Base-by-base conservation (phyloP, 2,329 filamentous ascomycete genomes). In the Acarospora socialis region DNA sequence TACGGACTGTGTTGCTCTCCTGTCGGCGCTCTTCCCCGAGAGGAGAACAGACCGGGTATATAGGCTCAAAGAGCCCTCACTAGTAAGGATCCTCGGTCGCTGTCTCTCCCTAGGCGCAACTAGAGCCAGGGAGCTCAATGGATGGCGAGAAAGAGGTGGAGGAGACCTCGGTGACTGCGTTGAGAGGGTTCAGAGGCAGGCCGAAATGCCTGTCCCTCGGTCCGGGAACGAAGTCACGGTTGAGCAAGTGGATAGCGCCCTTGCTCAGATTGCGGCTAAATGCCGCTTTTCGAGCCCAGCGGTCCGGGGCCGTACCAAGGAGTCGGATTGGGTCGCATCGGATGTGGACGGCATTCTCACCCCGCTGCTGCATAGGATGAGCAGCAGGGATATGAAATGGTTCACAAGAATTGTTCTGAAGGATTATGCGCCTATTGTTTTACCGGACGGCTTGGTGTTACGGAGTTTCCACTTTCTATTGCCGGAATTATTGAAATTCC, bases 341-440 rank as follows among this genome's bases (percentile, higher is more conserved):
- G 50, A 59, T 44, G 46, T 68, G 46, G 52, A 61, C 14, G 53
- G 57, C 4, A 50, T 64, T 3, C 51, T 87, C 1, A 60, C 61
- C 13, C 48, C 51, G 0, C 48, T 86, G 1, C 80, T 79, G 45
- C 59, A 55, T 18, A 66, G 70, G 5, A 48, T 83, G 7, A 61
- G 62, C 27, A 70, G 81, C 3, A 61, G 63, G 25, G 81, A 92
- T 48, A 78, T 76, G 3, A 93, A 93, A 55, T 94, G 86, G 86
- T 64, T 93, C 7, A 81, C 81, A 0, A 68, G 86, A 3, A 60
- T 94, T 18, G 63, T 93, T 4, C 59, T 92, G 17, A 90, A 92
- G 48, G 69, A 76, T 40, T 81, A 77, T 37, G 63, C 67, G n/a
- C 77, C 79, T 0, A 61, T 86, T 0, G 50, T 66, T 2, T 47